Base-by-base conservation (phyloP, 1,284 basidiomycete genomes). In the Neonothopanus nambi region DNA sequence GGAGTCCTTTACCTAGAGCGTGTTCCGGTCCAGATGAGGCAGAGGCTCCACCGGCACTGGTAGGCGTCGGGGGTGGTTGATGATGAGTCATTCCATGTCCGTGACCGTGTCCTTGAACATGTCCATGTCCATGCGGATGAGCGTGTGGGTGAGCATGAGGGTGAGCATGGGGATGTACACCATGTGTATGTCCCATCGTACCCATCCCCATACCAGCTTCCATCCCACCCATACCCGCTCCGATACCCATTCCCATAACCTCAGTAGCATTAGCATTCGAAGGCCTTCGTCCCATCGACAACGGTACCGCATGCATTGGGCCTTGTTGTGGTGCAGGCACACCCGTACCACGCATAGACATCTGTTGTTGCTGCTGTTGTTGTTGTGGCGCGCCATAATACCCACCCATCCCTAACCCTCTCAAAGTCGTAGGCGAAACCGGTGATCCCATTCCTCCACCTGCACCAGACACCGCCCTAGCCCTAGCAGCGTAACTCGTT, bases 1-100 rank as follows among this genome's bases (percentile, higher is more conserved):
- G 93, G 0, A 98, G 82, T 17, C 95, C 95, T 65, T 90, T 91
- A 44, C 95, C 95, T 12, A 97, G 84, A 20, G 95, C 92, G 18
- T 57, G 46, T 42, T 57, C 55, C 12, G 36, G 36, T 2, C 23
- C 47, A 21, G 23, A 13, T 11, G n/a, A n/a, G n/a, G n/a, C n/a
- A n/a, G n/a, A n/a, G n/a, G n/a, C 36, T 24, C 24, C 21, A 30
- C 37, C 37, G 3, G 17, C 17, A n/a, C 38, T 23, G 2, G 30
- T 37, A 26, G 33, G 41, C 13, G 24, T 35, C 11, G 42, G 17
- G 15, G 41, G 42, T 13, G 28, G 30, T 20, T 48, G 46, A 9
- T 30, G 71, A 67, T 21, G 70, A 68, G 11, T 67, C 39, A 33
- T 57, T 3, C 80, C 78, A 57, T 85, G 82, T n/a, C n/a, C n/a